Evolutionary conservation across 2,329 filamentous ascomycete genomes (phyloP).

Genomic region (Exserohilum turcica): DNA sequence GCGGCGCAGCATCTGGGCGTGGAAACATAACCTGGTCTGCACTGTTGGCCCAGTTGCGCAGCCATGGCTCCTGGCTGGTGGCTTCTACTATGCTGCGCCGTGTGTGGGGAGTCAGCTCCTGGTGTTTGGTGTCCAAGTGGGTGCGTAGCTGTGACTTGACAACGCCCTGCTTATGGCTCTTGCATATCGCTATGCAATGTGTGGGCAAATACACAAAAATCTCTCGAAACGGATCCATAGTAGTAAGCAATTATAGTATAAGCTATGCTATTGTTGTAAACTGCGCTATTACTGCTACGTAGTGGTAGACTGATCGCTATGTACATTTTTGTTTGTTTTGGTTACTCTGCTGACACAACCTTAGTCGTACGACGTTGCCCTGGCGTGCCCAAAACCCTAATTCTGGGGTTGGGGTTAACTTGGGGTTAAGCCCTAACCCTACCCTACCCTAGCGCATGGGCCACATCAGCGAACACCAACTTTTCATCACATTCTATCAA

Average conservation of each 20-base stretch:
- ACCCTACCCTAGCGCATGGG: background rate
- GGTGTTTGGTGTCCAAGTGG: background rate
- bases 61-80: background rate
- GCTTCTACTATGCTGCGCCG: too few relatives aligned
- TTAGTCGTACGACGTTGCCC: background rate
- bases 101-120: background rate
- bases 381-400: background rate
- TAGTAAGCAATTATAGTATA: background rate
- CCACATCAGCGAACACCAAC: too few relatives aligned
- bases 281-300: too few relatives aligned
- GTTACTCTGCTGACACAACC: background rate
- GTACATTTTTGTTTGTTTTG: background rate
- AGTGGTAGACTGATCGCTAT: background rate
- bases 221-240: slow-evolving; percentile 6
- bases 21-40: background rate
- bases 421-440: background rate
- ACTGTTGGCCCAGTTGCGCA: background rate
- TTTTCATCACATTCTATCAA: too few relatives aligned
- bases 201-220: background rate
- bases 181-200: background rate
- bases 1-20: background rate
- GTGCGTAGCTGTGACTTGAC: background rate
- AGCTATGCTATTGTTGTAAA: too few relatives aligned
- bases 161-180: background rate
- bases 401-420: background rate